Evolutionary conservation across 2,329 filamentous ascomycete species (phyloP).

Genomic region (Sordariomycetes sp.): DNA sequence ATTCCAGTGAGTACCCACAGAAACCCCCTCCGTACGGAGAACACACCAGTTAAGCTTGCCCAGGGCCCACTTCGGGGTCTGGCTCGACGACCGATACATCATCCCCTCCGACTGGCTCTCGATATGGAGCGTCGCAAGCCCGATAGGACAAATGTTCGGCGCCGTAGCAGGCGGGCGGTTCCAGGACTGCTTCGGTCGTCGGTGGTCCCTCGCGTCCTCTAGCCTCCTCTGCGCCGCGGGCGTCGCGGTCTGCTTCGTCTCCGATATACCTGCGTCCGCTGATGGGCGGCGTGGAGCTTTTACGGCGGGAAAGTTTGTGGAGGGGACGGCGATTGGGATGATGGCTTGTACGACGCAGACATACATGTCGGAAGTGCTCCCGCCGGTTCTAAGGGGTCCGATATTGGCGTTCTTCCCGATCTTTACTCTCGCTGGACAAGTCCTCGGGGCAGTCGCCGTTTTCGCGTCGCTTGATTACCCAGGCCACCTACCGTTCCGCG

Average conservation of each 20-base stretch:
- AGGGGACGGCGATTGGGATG: slow-evolving; percentile 29
- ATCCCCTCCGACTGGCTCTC: slow-evolving; percentile 28
- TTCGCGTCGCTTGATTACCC: slow-evolving; percentile 14
- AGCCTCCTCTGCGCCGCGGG: slow-evolving; percentile 21
- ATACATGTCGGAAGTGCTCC: slow-evolving; percentile 36
- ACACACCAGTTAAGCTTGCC: no score
- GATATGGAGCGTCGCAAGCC: slow-evolving; percentile 25
- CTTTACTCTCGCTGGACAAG: slow-evolving; percentile 32
- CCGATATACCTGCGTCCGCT: slow-evolving; percentile 8
- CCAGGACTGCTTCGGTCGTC: slow-evolving; percentile 24
- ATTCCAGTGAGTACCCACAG: slow-evolving; percentile 12
- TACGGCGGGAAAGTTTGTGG: slow-evolving; percentile 28
- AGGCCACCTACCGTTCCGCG: slow-evolving; percentile 18
- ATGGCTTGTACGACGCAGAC: slow-evolving; percentile 28
- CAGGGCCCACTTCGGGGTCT: slow-evolving; percentile 19
- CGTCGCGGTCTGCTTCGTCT: slow-evolving; percentile 17
- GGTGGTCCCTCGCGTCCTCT: slow-evolving; percentile 18
- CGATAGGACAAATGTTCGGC: slow-evolving; percentile 23
- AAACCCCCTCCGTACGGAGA: background rate
- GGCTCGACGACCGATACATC: slow-evolving; percentile 16
- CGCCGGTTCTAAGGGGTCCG: slow-evolving; percentile 28
- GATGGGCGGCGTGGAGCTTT: slow-evolving; percentile 21
- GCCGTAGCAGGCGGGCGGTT: slow-evolving; percentile 21
- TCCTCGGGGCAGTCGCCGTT: slow-evolving; percentile 28
- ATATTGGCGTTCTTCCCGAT: slow-evolving; percentile 33